phyloP scores from a whole-genome alignment of 2,329 filamentous ascomycete species.

The Conoideocrella luteorostrata region DNA sequence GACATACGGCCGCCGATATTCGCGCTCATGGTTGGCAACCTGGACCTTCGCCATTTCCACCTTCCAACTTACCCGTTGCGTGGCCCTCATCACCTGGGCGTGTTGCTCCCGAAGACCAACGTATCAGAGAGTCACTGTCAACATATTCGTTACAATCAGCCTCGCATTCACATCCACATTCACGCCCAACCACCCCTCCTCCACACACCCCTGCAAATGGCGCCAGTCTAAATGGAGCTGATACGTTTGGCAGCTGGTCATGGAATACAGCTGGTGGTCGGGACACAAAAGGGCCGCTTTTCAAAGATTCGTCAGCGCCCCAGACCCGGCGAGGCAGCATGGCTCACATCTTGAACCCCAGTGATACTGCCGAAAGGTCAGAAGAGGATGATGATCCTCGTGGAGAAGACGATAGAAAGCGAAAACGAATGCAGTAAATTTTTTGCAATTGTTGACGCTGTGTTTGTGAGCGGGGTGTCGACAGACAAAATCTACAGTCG shows the following conservation, averaged over 20 bases:
- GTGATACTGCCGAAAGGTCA: constrained; percentile 48
- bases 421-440: constrained; percentile 51
- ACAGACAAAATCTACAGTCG: no score
- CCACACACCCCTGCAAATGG: constrained; percentile 39
- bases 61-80: constrained; percentile 49
- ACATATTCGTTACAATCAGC: constrained; percentile 44
- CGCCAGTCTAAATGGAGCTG: constrained; percentile 25
- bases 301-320: constrained; percentile 50
- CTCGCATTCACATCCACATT: constrained; percentile 38
- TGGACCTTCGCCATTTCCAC: constrained; percentile 53
- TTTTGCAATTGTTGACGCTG: neutral
- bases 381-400: constrained; percentile 50
- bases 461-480: no score
- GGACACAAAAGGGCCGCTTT: constrained; percentile 42
- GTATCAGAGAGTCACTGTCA: constrained; percentile 50
- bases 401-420: constrained; percentile 54
- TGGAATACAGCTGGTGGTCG: constrained; percentile 45
- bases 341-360: constrained; percentile 58
- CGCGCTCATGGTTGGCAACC: constrained; percentile 76
- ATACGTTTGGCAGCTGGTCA: constrained; percentile 49
- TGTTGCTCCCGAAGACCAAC: constrained; percentile 44
- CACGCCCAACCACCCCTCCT: constrained; percentile 48
- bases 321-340: constrained; percentile 54
- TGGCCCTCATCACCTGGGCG: constrained; percentile 52
- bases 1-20: constrained; percentile 95